Evolutionary conservation across 2,329 filamentous ascomycete species (phyloP), one percentile per base, ranked within the genome.

Genomic region (Fusarium coicis): DNA sequence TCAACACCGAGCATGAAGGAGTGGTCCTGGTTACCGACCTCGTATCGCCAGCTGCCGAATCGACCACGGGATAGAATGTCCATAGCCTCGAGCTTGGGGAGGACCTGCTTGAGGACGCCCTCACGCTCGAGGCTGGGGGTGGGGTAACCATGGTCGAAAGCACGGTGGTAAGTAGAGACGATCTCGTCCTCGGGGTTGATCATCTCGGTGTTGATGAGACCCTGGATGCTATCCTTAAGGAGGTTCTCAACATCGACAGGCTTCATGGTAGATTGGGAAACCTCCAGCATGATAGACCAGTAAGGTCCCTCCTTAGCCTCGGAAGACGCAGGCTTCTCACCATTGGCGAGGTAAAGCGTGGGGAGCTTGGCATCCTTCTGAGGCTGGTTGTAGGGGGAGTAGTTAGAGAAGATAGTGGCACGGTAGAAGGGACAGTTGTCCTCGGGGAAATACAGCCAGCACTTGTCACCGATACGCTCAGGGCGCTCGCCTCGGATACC

Each of bases 391-490:
- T 97, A 92, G 59, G 96, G 96, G 28, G 96, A 98, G 90, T 99
- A 99, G 90, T 99, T 99, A 85, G 96, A 98, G 91, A 99, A 99
- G 87, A 99, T 98, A 81, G 96, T 99, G 80, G 96, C 96, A 78
- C 96, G 94, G 89, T 99, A 99, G 89, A 99, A 99, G 82, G 95
- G 95, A 88, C 95, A 98, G 89, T 99, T 93, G 84, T 97, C 93
- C 85, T 99, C 96, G 72, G 96, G 96, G 91, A 98, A 99, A 90
- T 99, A 99, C 76, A 99, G 88, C 95, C 96, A 99, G 91, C 96
- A 99, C 90, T 98, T 99, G 88, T 99, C 96, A 75, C 96, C 96
- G 78, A 99, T 99, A 81, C 94, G 93, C 84, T 97, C 95, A 43
- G 96, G 96, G 76, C 96, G 94, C 79, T 88, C 89, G 75, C 96